These are phyloP conservation scores for Colletotrichum echinochloae DNA, from an alignment of 2,329 filamentous ascomycete species.

Conservation along the genomic window DNA sequence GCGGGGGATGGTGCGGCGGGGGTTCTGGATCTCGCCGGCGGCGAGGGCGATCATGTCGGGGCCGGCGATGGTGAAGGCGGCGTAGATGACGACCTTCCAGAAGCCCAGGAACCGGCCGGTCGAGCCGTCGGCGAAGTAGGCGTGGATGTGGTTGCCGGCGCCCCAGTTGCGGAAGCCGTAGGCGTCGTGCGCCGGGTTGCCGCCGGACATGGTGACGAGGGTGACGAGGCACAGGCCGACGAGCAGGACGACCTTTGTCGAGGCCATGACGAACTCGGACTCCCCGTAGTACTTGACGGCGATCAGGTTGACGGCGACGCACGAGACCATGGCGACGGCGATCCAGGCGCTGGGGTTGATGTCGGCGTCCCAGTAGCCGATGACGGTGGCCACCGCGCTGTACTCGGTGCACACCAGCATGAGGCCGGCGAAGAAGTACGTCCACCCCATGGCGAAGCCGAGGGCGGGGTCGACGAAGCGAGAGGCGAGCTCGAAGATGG, in stretches of 20 bases:
- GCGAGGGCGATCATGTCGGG: constrained; percentile 74
- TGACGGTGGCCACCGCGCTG: constrained; percentile 57
- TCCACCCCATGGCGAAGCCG: constrained; percentile 67
- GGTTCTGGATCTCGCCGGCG: constrained; percentile 72
- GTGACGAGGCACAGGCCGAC: constrained; percentile 71
- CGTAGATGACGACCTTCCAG: constrained; percentile 69
- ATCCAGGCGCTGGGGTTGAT: constrained; percentile 63
- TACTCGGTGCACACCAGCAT: constrained; percentile 61
- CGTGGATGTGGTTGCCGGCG: constrained; percentile 49
- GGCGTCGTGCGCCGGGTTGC: constrained; percentile 71
- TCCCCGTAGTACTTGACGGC: constrained; percentile 60
- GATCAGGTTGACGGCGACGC: constrained; percentile 60
- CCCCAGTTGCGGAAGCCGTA: constrained; percentile 73
- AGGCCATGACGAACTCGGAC: constrained; percentile 68
- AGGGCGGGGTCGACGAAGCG: constrained; percentile 68
- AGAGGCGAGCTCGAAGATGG: constrained; percentile 66
- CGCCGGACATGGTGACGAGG: constrained; percentile 76
- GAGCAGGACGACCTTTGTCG: constrained; percentile 59
- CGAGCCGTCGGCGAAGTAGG: constrained; percentile 56
- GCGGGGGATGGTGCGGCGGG: constrained; percentile 72
- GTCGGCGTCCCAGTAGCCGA: constrained; percentile 57
- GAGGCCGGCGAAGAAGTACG: constrained; percentile 56
- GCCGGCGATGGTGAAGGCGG: constrained; percentile 75
- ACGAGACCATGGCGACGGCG: constrained; percentile 59
- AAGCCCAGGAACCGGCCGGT: constrained; percentile 73